A percentile compares a stretch with the other conserved stretches of the same genome.
These are phyloP conservation scores for Fusarium sp. DNA, from an alignment of 2,329 filamentous ascomycete genomes.

Conservation along the genomic window DNA sequence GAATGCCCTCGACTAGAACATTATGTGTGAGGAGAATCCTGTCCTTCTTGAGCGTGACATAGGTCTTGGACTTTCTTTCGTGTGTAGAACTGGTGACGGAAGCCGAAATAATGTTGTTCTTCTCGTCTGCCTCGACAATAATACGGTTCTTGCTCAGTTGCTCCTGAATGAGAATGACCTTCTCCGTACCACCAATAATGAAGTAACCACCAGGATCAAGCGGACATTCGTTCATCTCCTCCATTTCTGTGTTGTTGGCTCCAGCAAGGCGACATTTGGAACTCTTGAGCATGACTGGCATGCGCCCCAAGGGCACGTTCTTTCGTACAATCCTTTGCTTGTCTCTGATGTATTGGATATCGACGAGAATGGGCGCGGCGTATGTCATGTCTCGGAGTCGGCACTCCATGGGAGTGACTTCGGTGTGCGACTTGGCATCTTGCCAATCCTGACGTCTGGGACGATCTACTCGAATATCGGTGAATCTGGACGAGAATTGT, in stretches of 20 bases:
- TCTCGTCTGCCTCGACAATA: slow-evolving; percentile 92
- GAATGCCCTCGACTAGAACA: slow-evolving; percentile 91
- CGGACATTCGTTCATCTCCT: slow-evolving; percentile 92
- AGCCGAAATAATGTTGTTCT: slow-evolving; percentile 93
- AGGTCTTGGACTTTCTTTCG: slow-evolving; percentile 97
- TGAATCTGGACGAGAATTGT: slow-evolving; percentile 65
- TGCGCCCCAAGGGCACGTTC: slow-evolving; percentile 84
- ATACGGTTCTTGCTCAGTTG: slow-evolving; percentile 99
- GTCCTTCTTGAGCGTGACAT: slow-evolving; percentile 94
- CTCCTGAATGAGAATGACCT: slow-evolving; percentile 98
- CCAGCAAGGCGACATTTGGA: slow-evolving; percentile 89
- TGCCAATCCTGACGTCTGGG: slow-evolving; percentile 85
- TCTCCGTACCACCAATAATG: slow-evolving; percentile 96
- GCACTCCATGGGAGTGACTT: slow-evolving; percentile 96
- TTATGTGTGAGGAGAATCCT: slow-evolving; percentile 92
- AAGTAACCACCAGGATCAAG: slow-evolving; percentile 98
- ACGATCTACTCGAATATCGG: slow-evolving; percentile 86
- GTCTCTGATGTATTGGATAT: slow-evolving; percentile 90
- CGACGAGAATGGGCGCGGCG: slow-evolving; percentile 91
- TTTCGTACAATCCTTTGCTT: slow-evolving; percentile 80
- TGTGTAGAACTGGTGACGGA: slow-evolving; percentile 98
- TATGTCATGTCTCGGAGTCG: slow-evolving; percentile 98
- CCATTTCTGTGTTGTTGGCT: slow-evolving; percentile 90
- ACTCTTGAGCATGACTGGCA: slow-evolving; percentile 97
- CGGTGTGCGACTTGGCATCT: slow-evolving; percentile 75